These are phyloP conservation scores for Fulvia fulva DNA, from an alignment of 2,329 filamentous ascomycete genomes.

Conservation along the genomic window DNA sequence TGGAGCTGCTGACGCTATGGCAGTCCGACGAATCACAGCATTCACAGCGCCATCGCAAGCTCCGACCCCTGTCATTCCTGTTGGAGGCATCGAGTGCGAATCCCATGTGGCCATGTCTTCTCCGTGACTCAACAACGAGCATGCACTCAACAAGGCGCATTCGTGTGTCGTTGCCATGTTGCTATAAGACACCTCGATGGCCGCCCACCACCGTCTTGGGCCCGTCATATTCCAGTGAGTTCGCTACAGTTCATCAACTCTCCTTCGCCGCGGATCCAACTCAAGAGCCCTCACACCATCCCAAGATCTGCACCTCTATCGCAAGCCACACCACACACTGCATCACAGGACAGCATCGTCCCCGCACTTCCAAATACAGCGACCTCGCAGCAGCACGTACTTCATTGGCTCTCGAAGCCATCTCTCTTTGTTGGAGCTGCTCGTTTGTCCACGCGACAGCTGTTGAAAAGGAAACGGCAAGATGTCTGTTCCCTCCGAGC, in stretches of 20 bases:
- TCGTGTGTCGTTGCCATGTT: neutral
- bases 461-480: neutral
- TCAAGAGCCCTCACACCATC: neutral
- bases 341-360: neutral
- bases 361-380: slow-evolving; percentile 1
- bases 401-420: slow-evolving; percentile 7
- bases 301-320: neutral
- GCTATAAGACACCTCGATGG: slow-evolving; percentile 1
- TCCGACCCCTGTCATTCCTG: neutral
- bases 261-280: neutral
- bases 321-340: slow-evolving; percentile 1
- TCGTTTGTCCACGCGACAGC: slow-evolving; percentile 7
- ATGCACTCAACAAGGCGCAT: neutral
- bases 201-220: neutral
- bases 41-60: neutral
- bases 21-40: slow-evolving; percentile 5
- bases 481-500: slow-evolving; percentile 13
- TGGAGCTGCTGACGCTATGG: neutral
- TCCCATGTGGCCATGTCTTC: neutral
- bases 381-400: neutral
- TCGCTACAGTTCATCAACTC: neutral
- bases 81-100: neutral
- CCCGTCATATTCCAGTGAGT: neutral
- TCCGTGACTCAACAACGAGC: slow-evolving; percentile 5
- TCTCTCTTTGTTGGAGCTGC: slow-evolving; percentile 1